Evolutionary conservation across 2,329 filamentous ascomycete species (phyloP).

Genomic region (Aspergillus bombycis): DNA sequence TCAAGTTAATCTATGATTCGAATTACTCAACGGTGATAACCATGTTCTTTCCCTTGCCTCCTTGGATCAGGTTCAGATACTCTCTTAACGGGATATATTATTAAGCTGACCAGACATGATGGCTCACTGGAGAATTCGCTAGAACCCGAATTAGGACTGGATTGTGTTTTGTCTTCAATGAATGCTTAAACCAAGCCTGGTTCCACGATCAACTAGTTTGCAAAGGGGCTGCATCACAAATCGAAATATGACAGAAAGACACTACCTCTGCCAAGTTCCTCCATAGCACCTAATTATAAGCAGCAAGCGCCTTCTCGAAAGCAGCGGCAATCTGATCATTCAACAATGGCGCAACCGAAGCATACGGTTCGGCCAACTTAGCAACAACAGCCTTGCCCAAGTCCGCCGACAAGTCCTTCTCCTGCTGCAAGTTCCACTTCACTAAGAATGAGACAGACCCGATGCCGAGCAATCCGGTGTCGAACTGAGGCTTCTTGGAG

Average conservation of each 20-base stretch:
- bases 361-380: conserved; percentile 21
- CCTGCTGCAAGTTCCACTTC: conserved; percentile 18
- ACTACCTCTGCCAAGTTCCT: not conserved
- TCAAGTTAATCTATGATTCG: too few species aligned
- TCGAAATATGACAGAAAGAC: not conserved
- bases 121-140: not conserved
- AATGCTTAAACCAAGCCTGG: not conserved
- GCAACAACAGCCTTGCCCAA: conserved; percentile 17
- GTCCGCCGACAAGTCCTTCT: conserved; percentile 16
- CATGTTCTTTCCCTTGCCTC: too few species aligned
- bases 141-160: not conserved
- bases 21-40: too few species aligned
- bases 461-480: conserved; percentile 21
- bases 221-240: not conserved
- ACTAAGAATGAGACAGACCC: conserved; percentile 22
- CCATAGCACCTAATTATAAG: conserved; percentile 4
- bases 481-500: conserved; percentile 21
- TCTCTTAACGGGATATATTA: not conserved
- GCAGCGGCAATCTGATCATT: conserved; percentile 18
- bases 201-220: not conserved
- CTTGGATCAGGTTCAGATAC: too few species aligned
- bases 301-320: conserved; percentile 21
- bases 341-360: conserved; percentile 19
- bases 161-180: too few species aligned
- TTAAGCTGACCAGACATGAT: not conserved